A percentile compares a stretch with the other conserved stretches of the same genome.
These are phyloP conservation scores for Venustampulla echinocandica DNA, from an alignment of 495 filamentous ascomycete species.

Conservation along the genomic window DNA sequence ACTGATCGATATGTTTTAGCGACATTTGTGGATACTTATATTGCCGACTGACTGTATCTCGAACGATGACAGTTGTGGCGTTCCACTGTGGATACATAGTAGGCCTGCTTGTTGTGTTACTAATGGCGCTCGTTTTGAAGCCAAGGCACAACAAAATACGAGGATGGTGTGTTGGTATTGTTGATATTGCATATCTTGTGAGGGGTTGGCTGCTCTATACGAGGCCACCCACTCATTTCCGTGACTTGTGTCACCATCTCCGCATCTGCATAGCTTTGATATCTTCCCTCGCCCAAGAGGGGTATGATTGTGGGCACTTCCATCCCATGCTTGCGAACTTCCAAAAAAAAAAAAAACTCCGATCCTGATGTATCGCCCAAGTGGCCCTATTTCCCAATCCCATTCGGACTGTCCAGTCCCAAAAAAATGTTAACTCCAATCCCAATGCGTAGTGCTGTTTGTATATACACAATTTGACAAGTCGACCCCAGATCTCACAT, in stretches of 20 bases:
- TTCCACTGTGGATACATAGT: constrained; percentile 26
- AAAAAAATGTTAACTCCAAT: no score
- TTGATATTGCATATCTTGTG: background rate
- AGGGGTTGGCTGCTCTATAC: background rate
- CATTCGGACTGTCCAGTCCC: no score
- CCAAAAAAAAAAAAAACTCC: background rate
- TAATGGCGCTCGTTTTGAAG: constrained; percentile 12
- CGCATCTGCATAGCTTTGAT: no score
- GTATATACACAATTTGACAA: no score
- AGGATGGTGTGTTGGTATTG: constrained; percentile 1
- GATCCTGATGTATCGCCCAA: background rate
- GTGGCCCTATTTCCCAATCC: background rate
- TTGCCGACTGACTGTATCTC: constrained; percentile 46
- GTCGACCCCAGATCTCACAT: no score
- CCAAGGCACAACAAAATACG: constrained; percentile 7
- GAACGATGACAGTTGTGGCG: constrained; percentile 45
- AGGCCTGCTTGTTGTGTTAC: constrained; percentile 21
- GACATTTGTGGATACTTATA: constrained; percentile 44
- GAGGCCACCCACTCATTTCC: background rate
- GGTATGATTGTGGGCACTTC: no score
- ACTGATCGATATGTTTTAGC: constrained; percentile 53
- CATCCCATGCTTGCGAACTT: no score
- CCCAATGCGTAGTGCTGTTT: no score
- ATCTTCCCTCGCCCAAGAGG: no score
- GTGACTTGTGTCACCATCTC: no score